Base-by-base conservation (phyloP, 2,329 filamentous ascomycete species). In the Fusarium fracticaudum region DNA sequence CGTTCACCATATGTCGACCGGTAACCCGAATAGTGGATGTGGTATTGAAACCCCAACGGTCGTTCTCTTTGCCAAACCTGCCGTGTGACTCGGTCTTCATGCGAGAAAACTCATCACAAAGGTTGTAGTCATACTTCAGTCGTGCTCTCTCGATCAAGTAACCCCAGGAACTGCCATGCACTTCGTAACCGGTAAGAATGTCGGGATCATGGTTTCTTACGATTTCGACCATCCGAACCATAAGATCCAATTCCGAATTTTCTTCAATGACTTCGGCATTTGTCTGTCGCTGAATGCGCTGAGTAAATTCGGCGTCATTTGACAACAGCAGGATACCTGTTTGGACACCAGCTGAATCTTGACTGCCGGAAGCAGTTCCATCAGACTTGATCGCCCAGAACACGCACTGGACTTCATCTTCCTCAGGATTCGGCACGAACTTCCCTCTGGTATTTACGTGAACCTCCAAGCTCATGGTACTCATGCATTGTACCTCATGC, bases 1-100 rank as follows among this genome's bases (percentile, higher is more conserved):
- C 93, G 76, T 98, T 98, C 84, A 99, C 95, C 87, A 97, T 94
- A 80, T 98, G 96, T 70, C 96, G 89, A 10, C 96, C 96, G 1
- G 95, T 98, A n/a, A 99, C 90, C 64, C 91, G 91, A 75, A 98
- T 95, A 6, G 94, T 96, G 5, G 95, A 98, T 0, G 95, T 97
- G 61, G 95, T 95, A 72, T 94, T 96, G 85, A 97, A 98, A 0
- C 95, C 96, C 96, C 96, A 98, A 73, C 91, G 89, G 81, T 98
- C 95, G 57, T 91, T 91, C 31, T 97, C 94, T 81, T 94, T 97
- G 26, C 94, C 94, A 78, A 95, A 95, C 62, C 92, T 90, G 6
- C 94, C 94, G 80, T 95, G 92, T 1, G 94, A 94, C 75, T 96
- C 91, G 10, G 89, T 89, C 79, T 94, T 97, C 86, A 97, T 94